Evolutionary conservation across 106 monocot genomes (phyloP).

Genomic region (Posidonia australis): DNA sequence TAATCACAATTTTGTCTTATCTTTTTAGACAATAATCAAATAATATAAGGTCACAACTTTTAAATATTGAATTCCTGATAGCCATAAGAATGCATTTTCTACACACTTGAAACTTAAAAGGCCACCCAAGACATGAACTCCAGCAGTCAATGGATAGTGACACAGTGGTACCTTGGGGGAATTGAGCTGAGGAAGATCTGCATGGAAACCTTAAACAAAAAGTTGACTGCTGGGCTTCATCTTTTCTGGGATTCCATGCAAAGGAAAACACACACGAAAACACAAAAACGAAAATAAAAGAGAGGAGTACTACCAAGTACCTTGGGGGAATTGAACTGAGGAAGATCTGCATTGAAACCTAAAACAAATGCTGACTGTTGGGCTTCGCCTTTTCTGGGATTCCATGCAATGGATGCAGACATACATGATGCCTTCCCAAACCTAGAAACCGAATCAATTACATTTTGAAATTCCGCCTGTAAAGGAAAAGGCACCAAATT

Average conservation of each 20-base stretch:
- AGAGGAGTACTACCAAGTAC: conserved; percentile 19
- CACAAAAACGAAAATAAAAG: background rate
- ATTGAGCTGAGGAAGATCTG: conserved; percentile 75
- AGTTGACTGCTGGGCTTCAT: conserved; percentile 43
- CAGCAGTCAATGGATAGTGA: too few relatives aligned
- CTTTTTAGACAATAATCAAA: too few relatives aligned
- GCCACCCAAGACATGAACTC: too few relatives aligned
- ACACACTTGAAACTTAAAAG: too few relatives aligned
- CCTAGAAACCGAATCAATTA: conserved; percentile 63
- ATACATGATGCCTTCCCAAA: conserved; percentile 54
- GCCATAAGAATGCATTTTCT: too few relatives aligned
- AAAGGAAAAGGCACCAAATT: background rate
- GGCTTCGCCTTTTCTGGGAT: conserved; percentile 52
- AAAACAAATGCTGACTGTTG: conserved; percentile 59
- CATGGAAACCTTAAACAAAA: conserved; percentile 77
- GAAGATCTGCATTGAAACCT: conserved; percentile 72
- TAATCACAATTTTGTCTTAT: too few relatives aligned
- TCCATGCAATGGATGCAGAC: conserved; percentile 90
- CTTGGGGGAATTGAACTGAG: conserved; percentile 82
- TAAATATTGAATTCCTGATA: too few relatives aligned
- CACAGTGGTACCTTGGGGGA: conserved; percentile 87
- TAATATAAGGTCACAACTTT: too few relatives aligned
- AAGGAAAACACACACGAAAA: background rate
- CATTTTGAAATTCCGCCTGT: conserved; percentile 92
- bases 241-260: conserved; percentile 16